Evolutionary conservation across 2,329 filamentous ascomycete genomes (phyloP).

Genomic region (Diaporthe citriasiana): DNA sequence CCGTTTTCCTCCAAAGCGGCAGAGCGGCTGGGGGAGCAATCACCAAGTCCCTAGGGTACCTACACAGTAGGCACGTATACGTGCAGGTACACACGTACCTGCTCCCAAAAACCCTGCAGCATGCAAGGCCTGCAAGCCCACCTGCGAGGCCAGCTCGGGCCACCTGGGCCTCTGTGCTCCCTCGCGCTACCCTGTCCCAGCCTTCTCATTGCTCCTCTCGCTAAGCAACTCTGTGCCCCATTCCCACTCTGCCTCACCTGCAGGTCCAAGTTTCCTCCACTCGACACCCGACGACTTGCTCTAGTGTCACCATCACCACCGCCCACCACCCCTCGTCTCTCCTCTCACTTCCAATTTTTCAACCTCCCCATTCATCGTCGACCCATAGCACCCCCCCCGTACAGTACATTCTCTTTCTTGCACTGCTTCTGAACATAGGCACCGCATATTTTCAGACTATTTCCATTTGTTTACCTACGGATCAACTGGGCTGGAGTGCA

Average conservation of each 20-base stretch:
- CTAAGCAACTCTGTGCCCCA: conserved; percentile 7
- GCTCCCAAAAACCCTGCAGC: conserved; percentile 17
- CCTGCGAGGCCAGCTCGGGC: conserved; percentile 22
- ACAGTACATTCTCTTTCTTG: conserved; percentile 9
- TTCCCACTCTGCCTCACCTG: conserved; percentile 21
- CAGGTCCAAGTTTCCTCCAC: conserved; percentile 27
- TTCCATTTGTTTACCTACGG: conserved; percentile 27
- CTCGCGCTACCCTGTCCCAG: conserved; percentile 31
- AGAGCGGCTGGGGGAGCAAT: conserved; percentile 15
- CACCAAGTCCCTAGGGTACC: neutral
- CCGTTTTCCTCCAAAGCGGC: neutral
- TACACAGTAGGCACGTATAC: too few species aligned
- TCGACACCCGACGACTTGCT: conserved; percentile 24
- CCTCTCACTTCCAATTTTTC: conserved; percentile 26
- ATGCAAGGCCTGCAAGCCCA: conserved; percentile 5
- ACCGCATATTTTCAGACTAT: neutral
- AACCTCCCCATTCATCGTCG: conserved; percentile 20
- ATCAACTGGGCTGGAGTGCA: conserved; percentile 5
- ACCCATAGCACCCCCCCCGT: neutral
- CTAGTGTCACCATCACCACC: conserved; percentile 27
- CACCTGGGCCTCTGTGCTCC: conserved; percentile 28
- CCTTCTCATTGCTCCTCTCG: conserved; percentile 28
- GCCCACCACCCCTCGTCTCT: conserved; percentile 14
- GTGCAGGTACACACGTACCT: neutral
- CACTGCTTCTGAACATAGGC: conserved; percentile 14